Conservation (phyloP, 129 eudicot species). For the Helianthus tuberosus region DNA sequence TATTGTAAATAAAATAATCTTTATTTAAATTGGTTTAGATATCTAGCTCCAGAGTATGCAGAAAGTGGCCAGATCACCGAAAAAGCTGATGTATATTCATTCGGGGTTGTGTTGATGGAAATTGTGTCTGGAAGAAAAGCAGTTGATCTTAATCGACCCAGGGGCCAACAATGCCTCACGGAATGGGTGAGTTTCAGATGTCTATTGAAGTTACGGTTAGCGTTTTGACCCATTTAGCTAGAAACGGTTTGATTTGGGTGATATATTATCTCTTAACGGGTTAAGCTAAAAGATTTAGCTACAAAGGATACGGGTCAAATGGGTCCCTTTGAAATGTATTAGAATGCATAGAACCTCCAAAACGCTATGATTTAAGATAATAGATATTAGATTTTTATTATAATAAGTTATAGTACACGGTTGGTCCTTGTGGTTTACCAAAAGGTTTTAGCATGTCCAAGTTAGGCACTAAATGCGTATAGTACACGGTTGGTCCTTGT, state of each 20-base stretch:
- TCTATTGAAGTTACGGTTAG: background rate
- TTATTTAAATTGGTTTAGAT: slow-evolving; percentile 42
- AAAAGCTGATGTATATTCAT: slow-evolving; percentile 89
- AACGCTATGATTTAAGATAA: background rate
- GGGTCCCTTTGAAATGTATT: background rate
- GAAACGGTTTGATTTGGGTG: background rate
- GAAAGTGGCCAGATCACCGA: slow-evolving; percentile 93
- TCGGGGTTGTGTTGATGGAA: slow-evolving; percentile 83
- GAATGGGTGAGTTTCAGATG: slow-evolving; percentile 66
- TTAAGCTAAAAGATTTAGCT: background rate
- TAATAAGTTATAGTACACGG: no score
- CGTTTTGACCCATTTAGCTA: background rate
- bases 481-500: no score
- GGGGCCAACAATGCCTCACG: slow-evolving; percentile 84
- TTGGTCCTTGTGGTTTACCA: no score
- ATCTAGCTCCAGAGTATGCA: slow-evolving; percentile 90
- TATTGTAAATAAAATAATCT: background rate
- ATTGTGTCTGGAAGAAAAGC: slow-evolving; percentile 89
- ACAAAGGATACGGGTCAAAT: background rate
- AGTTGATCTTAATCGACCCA: slow-evolving; percentile 81
- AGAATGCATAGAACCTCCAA: background rate
- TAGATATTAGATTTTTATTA: background rate
- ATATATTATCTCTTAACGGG: background rate
- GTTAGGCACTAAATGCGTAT: no score
- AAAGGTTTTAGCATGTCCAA: no score